A percentile compares a stretch with the other conserved stretches of the same genome.
phyloP scores from a whole-genome alignment of 208 protist genomes.

The Vickermania ingenoplastis region DNA sequence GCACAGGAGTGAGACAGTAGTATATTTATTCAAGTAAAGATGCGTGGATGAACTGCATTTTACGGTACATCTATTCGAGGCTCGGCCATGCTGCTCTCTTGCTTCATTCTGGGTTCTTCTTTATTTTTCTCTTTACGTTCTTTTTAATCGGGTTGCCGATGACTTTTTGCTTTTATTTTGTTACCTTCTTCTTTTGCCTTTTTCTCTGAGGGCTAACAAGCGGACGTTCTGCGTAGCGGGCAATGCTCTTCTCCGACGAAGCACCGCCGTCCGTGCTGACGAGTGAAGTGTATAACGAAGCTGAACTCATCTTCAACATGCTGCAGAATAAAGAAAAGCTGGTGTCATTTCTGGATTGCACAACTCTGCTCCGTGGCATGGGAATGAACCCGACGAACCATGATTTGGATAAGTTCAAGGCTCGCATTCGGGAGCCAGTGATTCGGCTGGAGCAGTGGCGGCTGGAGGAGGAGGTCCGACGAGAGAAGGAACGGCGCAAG shows the following conservation, averaged over 20 bases:
- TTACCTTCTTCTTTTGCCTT: no score
- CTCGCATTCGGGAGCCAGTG: conserved; percentile 66
- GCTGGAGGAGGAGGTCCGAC: conserved; percentile 67
- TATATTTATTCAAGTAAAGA: no score
- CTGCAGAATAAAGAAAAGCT: conserved; percentile 85
- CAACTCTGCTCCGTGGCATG: conserved; percentile 81
- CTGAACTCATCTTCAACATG: conserved; percentile 62
- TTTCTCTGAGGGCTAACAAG: no score
- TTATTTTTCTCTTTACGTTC: no score
- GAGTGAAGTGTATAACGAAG: conserved; percentile 85
- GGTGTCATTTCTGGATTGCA: conserved; percentile 84
- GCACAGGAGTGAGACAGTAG: no score
- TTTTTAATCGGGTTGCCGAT: no score
- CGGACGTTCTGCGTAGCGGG: no score
- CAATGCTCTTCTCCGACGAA: neutral
- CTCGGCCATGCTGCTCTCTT: no score
- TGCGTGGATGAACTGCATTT: no score
- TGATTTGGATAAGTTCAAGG: conserved; percentile 77
- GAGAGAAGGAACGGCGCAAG: conserved; percentile 66
- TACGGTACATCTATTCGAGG: no score
- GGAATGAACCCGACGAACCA: conserved; percentile 82
- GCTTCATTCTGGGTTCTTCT: no score
- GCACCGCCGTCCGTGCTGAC: conserved; percentile 65
- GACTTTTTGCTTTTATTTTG: no score
- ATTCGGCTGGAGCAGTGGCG: conserved; percentile 75